Conservation (phyloP, 371 early-diverging fungal species). For the Mucor irregularis region DNA sequence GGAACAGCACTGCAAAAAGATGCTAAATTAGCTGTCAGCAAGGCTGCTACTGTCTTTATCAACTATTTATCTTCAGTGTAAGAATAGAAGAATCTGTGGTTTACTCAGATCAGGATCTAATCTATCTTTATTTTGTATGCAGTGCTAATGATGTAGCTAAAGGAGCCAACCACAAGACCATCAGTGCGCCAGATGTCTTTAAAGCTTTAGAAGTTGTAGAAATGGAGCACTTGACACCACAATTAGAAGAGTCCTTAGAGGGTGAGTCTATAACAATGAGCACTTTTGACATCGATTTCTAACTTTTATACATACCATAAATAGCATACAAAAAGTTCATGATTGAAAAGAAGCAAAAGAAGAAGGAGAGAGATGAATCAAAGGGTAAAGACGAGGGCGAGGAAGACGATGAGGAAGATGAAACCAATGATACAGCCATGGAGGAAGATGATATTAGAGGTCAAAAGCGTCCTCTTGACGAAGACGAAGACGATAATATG, state of each 20-base stretch:
- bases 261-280: conserved; percentile 7
- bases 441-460: conserved; percentile 12
- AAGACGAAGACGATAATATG: conserved; percentile 17
- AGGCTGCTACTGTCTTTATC: conserved; percentile 64
- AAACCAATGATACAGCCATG: conserved; percentile 7
- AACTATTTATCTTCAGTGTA: conserved; percentile 65
- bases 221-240: conserved; percentile 49
- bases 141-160: conserved; percentile 60
- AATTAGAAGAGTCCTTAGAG: conserved; percentile 32
- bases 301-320: no score
- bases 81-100: neutral
- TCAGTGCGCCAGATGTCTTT: conserved; percentile 53
- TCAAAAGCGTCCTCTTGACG: conserved; percentile 31
- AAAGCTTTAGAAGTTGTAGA: conserved; percentile 61
- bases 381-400: conserved; percentile 13
- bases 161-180: conserved; percentile 49
- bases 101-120: neutral
- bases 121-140: neutral
- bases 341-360: conserved; percentile 36
- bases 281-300: neutral
- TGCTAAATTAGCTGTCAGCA: conserved; percentile 61
- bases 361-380: conserved; percentile 24
- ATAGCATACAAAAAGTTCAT: conserved; percentile 27
- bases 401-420: conserved; percentile 14
- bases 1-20: conserved; percentile 62